Conservation (phyloP, 345 rosid species). For the Cochlearia excelsa region DNA sequence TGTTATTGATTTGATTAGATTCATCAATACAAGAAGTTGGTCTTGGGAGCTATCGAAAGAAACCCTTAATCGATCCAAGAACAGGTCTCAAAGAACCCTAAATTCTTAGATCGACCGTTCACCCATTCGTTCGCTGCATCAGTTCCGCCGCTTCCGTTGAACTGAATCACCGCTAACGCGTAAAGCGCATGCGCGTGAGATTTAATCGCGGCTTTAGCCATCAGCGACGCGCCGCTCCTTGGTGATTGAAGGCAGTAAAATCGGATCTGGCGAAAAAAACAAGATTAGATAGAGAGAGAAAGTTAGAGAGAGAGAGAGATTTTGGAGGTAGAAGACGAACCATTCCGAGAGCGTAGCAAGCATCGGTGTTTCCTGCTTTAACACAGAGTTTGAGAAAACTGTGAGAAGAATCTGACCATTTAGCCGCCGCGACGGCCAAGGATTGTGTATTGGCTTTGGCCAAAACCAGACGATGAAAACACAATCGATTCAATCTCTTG, state of each 20-base stretch:
- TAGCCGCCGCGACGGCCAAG: constrained; percentile 44
- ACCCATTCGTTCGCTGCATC: too few relatives aligned
- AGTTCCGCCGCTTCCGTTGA: constrained; percentile 75
- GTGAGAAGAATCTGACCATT: constrained; percentile 60
- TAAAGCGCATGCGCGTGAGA: constrained; percentile 60
- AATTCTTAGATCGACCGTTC: too few relatives aligned
- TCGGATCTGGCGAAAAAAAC: constrained; percentile 47
- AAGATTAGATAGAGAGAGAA: background rate
- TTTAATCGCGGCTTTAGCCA: constrained; percentile 66
- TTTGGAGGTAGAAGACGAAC: constrained; percentile 27
- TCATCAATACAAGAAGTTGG: too few relatives aligned
- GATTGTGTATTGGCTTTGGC: constrained; percentile 42
- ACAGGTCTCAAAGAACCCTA: too few relatives aligned
- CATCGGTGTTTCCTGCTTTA: constrained; percentile 54
- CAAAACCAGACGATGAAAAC: constrained; percentile 44
- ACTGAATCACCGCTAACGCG: constrained; percentile 60
- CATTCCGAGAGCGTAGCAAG: constrained; percentile 64
- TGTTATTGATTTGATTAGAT: too few relatives aligned
- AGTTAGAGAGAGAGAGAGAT: background rate
- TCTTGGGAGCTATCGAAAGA: too few relatives aligned
- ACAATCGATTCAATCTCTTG: constrained; percentile 44
- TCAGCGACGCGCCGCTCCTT: constrained; percentile 50
- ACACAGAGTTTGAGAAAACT: constrained; percentile 50
- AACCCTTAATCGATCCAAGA: too few relatives aligned
- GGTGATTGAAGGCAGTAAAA: constrained; percentile 58